A percentile compares a stretch with the other conserved stretches of the same genome.
Evolutionary conservation across 129 eudicot genomes (phyloP).

Genomic region (Centella asiatica): DNA sequence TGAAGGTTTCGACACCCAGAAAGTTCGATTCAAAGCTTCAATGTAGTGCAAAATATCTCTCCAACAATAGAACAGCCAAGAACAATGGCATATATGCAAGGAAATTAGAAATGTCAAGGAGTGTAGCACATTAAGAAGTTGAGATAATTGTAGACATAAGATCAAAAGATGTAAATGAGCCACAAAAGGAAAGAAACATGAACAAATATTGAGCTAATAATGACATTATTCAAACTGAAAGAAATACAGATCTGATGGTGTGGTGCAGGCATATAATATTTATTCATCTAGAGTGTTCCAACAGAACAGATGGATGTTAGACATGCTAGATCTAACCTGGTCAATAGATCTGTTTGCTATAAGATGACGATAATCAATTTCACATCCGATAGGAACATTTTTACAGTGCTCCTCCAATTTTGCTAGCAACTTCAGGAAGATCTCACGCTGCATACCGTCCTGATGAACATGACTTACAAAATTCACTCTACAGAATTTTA

Average conservation of each 20-base stretch:
- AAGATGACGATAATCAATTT: constrained; percentile 82
- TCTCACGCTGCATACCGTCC: constrained; percentile 99
- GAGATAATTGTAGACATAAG: not conserved
- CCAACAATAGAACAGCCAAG: constrained; percentile 1
- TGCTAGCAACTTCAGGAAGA: constrained; percentile 57
- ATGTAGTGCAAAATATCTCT: not conserved
- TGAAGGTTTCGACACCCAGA: not conserved
- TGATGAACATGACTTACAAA: constrained; percentile 20
- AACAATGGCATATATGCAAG: not conserved
- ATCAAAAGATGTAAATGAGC: not conserved
- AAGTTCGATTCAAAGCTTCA: not conserved
- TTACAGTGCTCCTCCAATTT: constrained; percentile 77
- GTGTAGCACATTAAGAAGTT: not conserved
- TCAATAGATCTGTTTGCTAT: constrained; percentile 66
- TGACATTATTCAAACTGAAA: not conserved
- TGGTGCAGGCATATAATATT: too few species aligned
- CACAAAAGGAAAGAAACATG: not conserved
- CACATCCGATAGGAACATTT: constrained; percentile 80
- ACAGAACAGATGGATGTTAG: not conserved
- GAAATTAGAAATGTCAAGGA: not conserved
- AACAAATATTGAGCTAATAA: not conserved
- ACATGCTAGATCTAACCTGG: constrained; percentile 38
- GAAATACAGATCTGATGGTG: not conserved
- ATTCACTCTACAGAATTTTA: not conserved
- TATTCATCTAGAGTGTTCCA: too few species aligned